A percentile compares a stretch with the other conserved stretches of the same genome.
These are phyloP conservation scores for Trametes sanguinea DNA, from an alignment of 768 basidiomycete species.

Conservation along the genomic window DNA sequence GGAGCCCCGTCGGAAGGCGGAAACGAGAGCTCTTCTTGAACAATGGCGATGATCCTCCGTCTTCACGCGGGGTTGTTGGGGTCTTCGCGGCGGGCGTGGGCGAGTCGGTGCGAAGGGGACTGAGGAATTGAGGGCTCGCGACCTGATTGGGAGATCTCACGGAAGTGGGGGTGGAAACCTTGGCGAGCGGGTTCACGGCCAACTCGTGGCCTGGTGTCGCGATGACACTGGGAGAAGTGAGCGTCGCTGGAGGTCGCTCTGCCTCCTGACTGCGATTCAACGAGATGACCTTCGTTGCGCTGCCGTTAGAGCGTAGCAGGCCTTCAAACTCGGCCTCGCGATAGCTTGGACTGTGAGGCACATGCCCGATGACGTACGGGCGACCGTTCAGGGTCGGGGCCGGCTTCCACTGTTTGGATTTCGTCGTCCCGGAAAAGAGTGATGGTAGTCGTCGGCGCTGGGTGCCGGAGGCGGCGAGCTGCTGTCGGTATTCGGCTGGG, in stretches of 20 bases:
- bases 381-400: constrained; percentile 81
- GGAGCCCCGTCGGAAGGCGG: constrained; percentile 43
- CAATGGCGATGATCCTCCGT: constrained; percentile 22
- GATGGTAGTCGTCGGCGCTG: constrained; percentile 64
- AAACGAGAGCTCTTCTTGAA: constrained; percentile 52
- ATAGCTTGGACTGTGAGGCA: constrained; percentile 52
- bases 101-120: constrained; percentile 18
- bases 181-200: constrained; percentile 8
- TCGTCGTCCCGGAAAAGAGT: constrained; percentile 56
- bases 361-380: constrained; percentile 65
- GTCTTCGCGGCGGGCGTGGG: neutral
- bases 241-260: constrained; percentile 3
- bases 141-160: neutral
- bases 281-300: constrained; percentile 43
- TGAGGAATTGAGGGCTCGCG: constrained; percentile 10
- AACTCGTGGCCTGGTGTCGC: constrained; percentile 18
- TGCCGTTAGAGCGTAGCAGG: constrained; percentile 57
- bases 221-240: constrained; percentile 36
- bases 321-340: constrained; percentile 82
- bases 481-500: constrained; percentile 81
- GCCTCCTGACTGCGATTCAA: constrained; percentile 28
- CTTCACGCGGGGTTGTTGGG: constrained; percentile 2
- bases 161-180: neutral
- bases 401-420: constrained; percentile 70
- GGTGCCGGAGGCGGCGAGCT: constrained; percentile 57